phyloP scores from a whole-genome alignment of 2,329 filamentous ascomycete species.

The Stagonosporopsis cucurbitacearum region DNA sequence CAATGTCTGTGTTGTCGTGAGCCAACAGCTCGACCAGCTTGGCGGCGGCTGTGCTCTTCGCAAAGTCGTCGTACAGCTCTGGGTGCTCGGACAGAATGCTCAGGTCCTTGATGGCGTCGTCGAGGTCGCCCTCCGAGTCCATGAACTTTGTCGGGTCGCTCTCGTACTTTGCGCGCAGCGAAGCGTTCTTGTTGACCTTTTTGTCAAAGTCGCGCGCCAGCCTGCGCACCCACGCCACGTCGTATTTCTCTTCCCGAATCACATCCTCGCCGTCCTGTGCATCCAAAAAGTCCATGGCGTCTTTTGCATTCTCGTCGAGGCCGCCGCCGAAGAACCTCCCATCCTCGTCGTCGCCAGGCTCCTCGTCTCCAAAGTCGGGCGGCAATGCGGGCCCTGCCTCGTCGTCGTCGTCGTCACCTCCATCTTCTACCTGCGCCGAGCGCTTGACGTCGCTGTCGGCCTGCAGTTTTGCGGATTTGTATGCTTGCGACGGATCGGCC shows the following conservation, averaged over 20 bases:
- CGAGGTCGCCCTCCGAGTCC: constrained; percentile 84
- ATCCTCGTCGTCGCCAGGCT: constrained; percentile 74
- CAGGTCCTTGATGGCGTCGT: constrained; percentile 80
- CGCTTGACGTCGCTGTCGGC: constrained; percentile 58
- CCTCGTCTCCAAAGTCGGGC: constrained; percentile 63
- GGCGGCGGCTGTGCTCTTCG: constrained; percentile 72
- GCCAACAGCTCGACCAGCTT: constrained; percentile 82
- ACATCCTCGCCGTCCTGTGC: constrained; percentile 61
- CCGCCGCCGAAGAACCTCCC: constrained; percentile 96
- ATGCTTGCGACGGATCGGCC: constrained; percentile 63
- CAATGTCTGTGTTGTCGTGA: constrained; percentile 97
- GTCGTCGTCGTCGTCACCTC: constrained; percentile 46
- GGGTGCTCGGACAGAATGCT: constrained; percentile 88
- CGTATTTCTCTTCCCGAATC: constrained; percentile 74
- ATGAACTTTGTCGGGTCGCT: constrained; percentile 82
- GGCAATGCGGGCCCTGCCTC: constrained; percentile 62
- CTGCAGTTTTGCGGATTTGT: constrained; percentile 65
- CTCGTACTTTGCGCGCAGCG: constrained; percentile 85
- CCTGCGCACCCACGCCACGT: constrained; percentile 81
- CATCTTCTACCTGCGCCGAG: constrained; percentile 57
- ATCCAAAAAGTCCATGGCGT: constrained; percentile 89
- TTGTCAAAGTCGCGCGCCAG: constrained; percentile 86
- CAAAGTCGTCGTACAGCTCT: constrained; percentile 81
- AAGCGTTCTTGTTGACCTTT: constrained; percentile 87
- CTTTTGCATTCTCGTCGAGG: constrained; percentile 78